phyloP scores from a whole-genome alignment of 1,139 yeast species.

The Suhomyces anneliseae region DNA sequence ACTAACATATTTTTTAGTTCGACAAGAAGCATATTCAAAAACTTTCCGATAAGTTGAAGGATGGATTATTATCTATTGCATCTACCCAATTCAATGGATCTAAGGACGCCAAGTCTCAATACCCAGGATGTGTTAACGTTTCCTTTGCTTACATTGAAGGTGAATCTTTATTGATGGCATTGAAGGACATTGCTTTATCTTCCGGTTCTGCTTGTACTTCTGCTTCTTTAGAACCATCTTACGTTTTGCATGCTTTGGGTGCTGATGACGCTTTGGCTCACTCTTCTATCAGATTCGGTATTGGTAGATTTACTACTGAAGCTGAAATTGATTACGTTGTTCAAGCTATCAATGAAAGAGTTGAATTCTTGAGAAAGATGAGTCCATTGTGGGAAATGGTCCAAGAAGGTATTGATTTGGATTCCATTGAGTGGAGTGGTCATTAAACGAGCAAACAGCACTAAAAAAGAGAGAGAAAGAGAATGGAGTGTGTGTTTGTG shows the following conservation, averaged over 20 bases:
- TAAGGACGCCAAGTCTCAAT: constrained; percentile 54
- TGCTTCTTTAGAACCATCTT: constrained; percentile 96
- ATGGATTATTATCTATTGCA: constrained; percentile 75
- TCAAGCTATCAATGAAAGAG: constrained; percentile 84
- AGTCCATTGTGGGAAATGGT: constrained; percentile 99
- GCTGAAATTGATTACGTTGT: constrained; percentile 93
- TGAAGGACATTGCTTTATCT: constrained; percentile 92
- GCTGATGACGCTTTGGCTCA: constrained; percentile 98
- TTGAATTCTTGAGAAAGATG: constrained; percentile 85
- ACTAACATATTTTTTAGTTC: constrained; percentile 33
- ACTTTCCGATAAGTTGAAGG: constrained; percentile 70
- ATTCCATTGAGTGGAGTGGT: constrained; percentile 96
- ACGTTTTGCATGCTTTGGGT: constrained; percentile 93
- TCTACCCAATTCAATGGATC: constrained; percentile 93
- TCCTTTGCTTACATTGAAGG: constrained; percentile 98
- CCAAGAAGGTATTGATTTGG: constrained; percentile 94
- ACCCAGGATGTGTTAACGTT: constrained; percentile 93
- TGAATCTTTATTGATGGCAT: constrained; percentile 94
- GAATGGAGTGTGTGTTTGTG: no score
- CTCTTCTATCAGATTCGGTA: constrained; percentile 93
- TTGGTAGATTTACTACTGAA: constrained; percentile 96
- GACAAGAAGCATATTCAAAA: constrained; percentile 70
- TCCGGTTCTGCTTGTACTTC: constrained; percentile 99
- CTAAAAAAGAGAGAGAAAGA: no score
- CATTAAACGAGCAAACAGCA: constrained; percentile 44